Base-by-base conservation (phyloP, 2,329 filamentous ascomycete genomes). In the Aspergillus sp. region DNA sequence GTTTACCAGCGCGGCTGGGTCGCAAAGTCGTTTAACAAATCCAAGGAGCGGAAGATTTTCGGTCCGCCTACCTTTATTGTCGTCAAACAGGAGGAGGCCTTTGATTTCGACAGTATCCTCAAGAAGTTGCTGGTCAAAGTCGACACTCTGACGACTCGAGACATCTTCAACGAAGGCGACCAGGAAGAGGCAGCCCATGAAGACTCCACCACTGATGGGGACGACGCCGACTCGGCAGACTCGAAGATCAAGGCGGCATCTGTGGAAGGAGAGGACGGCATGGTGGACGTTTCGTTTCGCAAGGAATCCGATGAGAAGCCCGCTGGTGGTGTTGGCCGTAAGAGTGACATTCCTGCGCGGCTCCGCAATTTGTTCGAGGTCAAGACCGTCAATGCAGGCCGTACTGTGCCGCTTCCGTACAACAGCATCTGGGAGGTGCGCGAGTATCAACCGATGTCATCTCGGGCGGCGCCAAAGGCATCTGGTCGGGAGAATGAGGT, bases 281-380 rank as follows among this genome's bases (percentile, higher is more conserved):
- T 95, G 49, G 83, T 96, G 4, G 84, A 95, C 52, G 79, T 98
- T 11, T 83, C 82, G 1, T 88, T 95, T 80, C 78, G 77, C 33
- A 80, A 86, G 46, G 64, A 66, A 2, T 52, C 52, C 11, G 64
- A 70, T 36, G 29, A 31, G 8, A 40, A 48, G 7, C 28, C 30
- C 4, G 44, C 40, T 15, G 35, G 49, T 6, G 37, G 39, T 14
- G 37, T 67, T 64, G 42, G 61, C 63, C 43, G 71, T 60, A 44
- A 63, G 53, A 36, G 66, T 34, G 78, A 75, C 41, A 72, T 96
- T 15, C 71, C 75, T 1, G 63, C 73, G 1, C 61, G 68, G 13
- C 66, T 83, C 24, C 80, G 78, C 50, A 79, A 76, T 36, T 63
- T 95, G 11, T 96, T 96, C 52, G 75, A 82, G 10, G 62, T 94